These are phyloP conservation scores for Achlya hypogyna DNA, from an alignment of 352 stramenopile species.

Conservation along the genomic window DNA sequence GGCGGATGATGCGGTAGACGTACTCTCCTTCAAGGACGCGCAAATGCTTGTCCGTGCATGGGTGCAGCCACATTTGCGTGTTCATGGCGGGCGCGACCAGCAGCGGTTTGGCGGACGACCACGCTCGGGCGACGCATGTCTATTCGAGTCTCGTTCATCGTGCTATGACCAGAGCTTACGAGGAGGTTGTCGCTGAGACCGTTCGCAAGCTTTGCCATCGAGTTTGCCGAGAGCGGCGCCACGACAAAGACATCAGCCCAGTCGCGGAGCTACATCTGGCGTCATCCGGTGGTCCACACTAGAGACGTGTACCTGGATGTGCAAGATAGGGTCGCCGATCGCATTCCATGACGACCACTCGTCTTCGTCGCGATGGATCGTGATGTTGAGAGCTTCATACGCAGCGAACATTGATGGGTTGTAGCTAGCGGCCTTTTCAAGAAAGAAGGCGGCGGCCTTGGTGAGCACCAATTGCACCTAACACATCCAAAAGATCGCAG, in stretches of 20 bases:
- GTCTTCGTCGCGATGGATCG: conserved; percentile 58
- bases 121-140: conserved; percentile 89
- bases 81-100: conserved; percentile 96
- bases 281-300: neutral
- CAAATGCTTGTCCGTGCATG: conserved; percentile 81
- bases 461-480: conserved; percentile 78
- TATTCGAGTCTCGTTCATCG: conserved; percentile 21
- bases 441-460: conserved; percentile 73
- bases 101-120: conserved; percentile 89
- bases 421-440: conserved; percentile 67
- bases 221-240: conserved; percentile 86
- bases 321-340: conserved; percentile 69
- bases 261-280: conserved; percentile 76
- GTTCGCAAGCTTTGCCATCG: conserved; percentile 84
- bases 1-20: conserved; percentile 74
- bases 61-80: conserved; percentile 96
- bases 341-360: conserved; percentile 78
- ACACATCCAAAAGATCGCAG: neutral
- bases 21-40: conserved; percentile 39
- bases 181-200: conserved; percentile 94
- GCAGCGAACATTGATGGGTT: conserved; percentile 33
- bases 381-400: conserved; percentile 38
- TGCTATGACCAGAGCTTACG: conserved; percentile 27
- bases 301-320: conserved; percentile 65
- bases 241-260: conserved; percentile 91